These are phyloP conservation scores for Periglandula ipomoeae DNA, from an alignment of 2,329 filamentous ascomycete genomes.

Conservation along the genomic window DNA sequence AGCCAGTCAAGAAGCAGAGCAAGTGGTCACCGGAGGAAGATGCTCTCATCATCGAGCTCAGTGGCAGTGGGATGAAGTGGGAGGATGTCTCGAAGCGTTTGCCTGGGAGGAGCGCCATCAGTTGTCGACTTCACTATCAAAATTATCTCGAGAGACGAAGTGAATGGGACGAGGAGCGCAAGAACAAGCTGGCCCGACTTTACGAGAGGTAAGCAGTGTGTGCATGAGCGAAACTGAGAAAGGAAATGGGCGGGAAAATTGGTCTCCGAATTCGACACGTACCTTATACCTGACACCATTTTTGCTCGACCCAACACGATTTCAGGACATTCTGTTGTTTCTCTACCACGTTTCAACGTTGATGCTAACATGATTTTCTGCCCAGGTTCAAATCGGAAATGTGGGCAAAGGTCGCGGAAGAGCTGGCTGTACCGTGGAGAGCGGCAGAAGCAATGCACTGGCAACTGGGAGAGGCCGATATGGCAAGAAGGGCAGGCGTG, in stretches of 20 bases:
- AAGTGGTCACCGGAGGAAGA: conserved; percentile 96
- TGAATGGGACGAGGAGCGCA: conserved; percentile 95
- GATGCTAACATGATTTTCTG: neutral
- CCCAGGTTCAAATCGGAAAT: conserved; percentile 90
- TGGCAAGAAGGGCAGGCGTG: conserved; percentile 85
- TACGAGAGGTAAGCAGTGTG: conserved; percentile 72
- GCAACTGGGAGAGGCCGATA: conserved; percentile 88
- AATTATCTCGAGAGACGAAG: conserved; percentile 91
- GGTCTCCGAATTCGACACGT: too few relatives aligned
- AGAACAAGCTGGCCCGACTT: conserved; percentile 88
- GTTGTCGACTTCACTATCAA: conserved; percentile 89
- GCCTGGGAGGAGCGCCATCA: conserved; percentile 85
- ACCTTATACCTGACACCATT: too few relatives aligned
- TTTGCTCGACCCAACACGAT: too few relatives aligned
- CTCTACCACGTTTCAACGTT: too few relatives aligned
- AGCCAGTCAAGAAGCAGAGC: conserved; percentile 85
- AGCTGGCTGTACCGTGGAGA: conserved; percentile 91
- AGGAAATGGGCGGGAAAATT: neutral
- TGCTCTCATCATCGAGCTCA: conserved; percentile 83
- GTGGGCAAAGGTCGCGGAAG: conserved; percentile 93
- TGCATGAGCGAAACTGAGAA: neutral
- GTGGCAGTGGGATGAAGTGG: conserved; percentile 94
- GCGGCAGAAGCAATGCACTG: conserved; percentile 98
- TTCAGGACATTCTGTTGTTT: too few relatives aligned
- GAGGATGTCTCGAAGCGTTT: conserved; percentile 92